phyloP scores from a whole-genome alignment of 2,329 filamentous ascomycete genomes.

The Scytalidium sp. region DNA sequence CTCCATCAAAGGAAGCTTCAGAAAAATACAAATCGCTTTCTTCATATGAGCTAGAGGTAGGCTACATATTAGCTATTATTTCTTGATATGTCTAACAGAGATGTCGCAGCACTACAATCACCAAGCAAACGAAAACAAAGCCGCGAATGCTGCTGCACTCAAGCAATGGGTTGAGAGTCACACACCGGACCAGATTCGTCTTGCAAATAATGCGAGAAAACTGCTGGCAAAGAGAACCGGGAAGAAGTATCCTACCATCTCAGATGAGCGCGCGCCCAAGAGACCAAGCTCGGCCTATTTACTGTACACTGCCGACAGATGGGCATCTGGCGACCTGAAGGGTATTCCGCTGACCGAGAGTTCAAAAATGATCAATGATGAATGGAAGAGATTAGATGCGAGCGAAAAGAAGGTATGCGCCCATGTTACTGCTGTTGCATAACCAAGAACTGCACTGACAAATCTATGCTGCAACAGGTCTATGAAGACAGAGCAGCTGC shows the following conservation, averaged over 20 bases:
- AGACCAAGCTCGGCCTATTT: conserved; percentile 33
- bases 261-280: conserved; percentile 53
- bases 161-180: conserved; percentile 52
- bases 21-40: conserved; percentile 30
- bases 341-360: conserved; percentile 38
- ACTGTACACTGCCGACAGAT: conserved; percentile 42
- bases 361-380: conserved; percentile 35
- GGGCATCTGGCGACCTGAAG: conserved; percentile 45
- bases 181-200: conserved; percentile 53
- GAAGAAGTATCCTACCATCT: conserved; percentile 31
- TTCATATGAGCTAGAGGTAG: conserved; percentile 33
- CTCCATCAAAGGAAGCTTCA: conserved; percentile 8
- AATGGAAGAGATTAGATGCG: conserved; percentile 45
- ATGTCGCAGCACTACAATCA: conserved; percentile 49
- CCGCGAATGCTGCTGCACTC: conserved; percentile 39
- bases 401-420: conserved; percentile 43
- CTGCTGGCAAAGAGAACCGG: conserved; percentile 16
- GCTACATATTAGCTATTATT: conserved; percentile 12
- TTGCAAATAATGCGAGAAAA: conserved; percentile 56
- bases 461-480: conserved; percentile 17
- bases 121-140: conserved; percentile 42
- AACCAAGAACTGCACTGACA: background rate
- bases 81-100: conserved; percentile 7
- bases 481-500: conserved; percentile 22
- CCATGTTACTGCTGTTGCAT: conserved; percentile 6